A percentile compares a stretch with the other conserved stretches of the same genome.
Conservation (phyloP, 2,329 filamentous ascomycete genomes). For the Rachicladosporium sp. region DNA sequence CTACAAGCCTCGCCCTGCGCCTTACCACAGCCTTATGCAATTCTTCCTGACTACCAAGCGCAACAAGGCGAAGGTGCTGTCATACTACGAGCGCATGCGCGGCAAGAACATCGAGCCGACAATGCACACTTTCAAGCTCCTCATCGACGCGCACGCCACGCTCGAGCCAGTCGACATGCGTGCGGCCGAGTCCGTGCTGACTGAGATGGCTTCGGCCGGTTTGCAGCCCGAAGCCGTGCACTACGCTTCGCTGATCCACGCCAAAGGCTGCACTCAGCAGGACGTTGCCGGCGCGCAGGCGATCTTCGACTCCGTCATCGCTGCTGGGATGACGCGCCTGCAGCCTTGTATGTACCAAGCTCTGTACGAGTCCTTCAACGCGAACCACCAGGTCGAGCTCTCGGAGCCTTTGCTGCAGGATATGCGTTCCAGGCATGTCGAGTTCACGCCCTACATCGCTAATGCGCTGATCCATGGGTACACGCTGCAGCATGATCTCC, state of each 20-base stretch:
- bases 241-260: conserved; percentile 90
- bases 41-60: conserved; percentile 97
- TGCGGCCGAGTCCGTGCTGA: conserved; percentile 73
- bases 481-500: conserved; percentile 71
- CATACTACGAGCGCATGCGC: conserved; percentile 92
- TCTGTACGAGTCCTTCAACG: conserved; percentile 92
- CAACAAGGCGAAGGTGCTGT: conserved; percentile 82
- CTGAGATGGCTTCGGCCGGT: conserved; percentile 61
- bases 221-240: conserved; percentile 81
- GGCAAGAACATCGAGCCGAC: conserved; percentile 77
- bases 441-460: conserved; percentile 93
- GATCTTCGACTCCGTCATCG: conserved; percentile 70
- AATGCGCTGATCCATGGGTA: conserved; percentile 97
- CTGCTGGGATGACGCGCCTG: conserved; percentile 52
- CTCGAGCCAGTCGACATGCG: conserved; percentile 83
- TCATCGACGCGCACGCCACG: conserved; percentile 90
- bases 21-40: conserved; percentile 99
- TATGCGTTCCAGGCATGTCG: conserved; percentile 63
- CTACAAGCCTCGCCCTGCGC: conserved; percentile 93
- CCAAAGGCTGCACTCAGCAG: conserved; percentile 85
- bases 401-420: conserved; percentile 61
- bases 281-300: conserved; percentile 73
- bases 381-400: conserved; percentile 62
- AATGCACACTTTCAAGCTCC: conserved; percentile 91
- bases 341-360: conserved; percentile 90